Percentiles rank a stretch among this genome's conserved stretches.
These are phyloP conservation scores for Phytophthora idaei DNA, from an alignment of 352 stramenopile species.

Conservation along the genomic window DNA sequence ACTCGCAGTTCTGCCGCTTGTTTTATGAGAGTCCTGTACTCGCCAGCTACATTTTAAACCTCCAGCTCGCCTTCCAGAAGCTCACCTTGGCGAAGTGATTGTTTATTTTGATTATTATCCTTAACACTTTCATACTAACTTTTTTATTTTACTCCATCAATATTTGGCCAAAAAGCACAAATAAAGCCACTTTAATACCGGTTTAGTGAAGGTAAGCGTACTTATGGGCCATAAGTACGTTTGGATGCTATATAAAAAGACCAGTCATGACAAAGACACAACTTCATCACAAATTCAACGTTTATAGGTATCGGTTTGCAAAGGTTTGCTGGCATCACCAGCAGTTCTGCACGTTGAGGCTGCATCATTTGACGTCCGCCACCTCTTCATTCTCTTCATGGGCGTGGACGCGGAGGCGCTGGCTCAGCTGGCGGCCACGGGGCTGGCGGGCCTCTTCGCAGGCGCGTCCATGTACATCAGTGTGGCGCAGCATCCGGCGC, in stretches of 20 bases:
- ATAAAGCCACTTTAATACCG: background rate
- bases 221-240: too few relatives aligned
- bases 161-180: background rate
- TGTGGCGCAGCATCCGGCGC: constrained; percentile 71
- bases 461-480: constrained; percentile 74
- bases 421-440: constrained; percentile 62
- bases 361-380: constrained; percentile 6
- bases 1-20: constrained; percentile 49
- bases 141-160: too few relatives aligned
- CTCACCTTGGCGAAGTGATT: constrained; percentile 15
- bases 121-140: too few relatives aligned
- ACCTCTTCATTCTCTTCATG: constrained; percentile 23
- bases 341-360: background rate
- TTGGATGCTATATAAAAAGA: background rate
- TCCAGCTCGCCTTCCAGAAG: constrained; percentile 53
- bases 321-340: constrained; percentile 5
- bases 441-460: constrained; percentile 69
- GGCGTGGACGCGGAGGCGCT: constrained; percentile 61
- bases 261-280: constrained; percentile 5
- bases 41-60: constrained; percentile 37
- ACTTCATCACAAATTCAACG: constrained; percentile 5
- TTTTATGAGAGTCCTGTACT: constrained; percentile 57
- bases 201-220: too few relatives aligned
- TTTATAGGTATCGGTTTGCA: background rate
- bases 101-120: too few relatives aligned